phyloP scores from a whole-genome alignment of 495 filamentous ascomycete genomes.

The Daldinia caldariorum region DNA sequence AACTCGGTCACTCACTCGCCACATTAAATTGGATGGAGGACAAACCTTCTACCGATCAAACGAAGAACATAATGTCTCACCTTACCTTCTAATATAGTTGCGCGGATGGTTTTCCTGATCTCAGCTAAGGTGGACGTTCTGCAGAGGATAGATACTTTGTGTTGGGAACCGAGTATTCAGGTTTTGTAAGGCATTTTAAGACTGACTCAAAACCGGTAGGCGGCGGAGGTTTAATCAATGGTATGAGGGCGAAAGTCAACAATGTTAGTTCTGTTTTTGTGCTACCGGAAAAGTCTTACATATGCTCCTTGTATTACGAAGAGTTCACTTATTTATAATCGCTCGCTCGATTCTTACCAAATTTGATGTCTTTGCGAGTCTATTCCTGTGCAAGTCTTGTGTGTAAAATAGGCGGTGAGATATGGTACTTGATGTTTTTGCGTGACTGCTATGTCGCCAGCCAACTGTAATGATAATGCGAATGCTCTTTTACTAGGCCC shows the following conservation, averaged over 20 bases:
- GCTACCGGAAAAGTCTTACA: conserved; percentile 41
- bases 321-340: conserved; percentile 39
- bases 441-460: neutral
- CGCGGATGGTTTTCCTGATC: conserved; percentile 45
- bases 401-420: neutral
- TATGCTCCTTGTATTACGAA: conserved; percentile 47
- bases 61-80: conserved; percentile 34
- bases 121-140: conserved; percentile 47
- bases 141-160: conserved; percentile 47
- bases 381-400: neutral
- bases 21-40: conserved; percentile 40
- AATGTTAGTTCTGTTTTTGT: conserved; percentile 45
- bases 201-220: conserved; percentile 30
- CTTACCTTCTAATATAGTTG: conserved; percentile 48
- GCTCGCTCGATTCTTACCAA: conserved; percentile 13
- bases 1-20: conserved; percentile 28
- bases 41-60: conserved; percentile 36
- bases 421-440: neutral
- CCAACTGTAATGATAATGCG: neutral
- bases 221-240: conserved; percentile 16
- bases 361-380: conserved; percentile 26
- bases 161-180: conserved; percentile 50
- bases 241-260: conserved; percentile 24
- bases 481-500: neutral
- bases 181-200: conserved; percentile 38